Base-by-base conservation (phyloP, 192 early-diverging fungal genomes). In the Coemansia erecta region DNA sequence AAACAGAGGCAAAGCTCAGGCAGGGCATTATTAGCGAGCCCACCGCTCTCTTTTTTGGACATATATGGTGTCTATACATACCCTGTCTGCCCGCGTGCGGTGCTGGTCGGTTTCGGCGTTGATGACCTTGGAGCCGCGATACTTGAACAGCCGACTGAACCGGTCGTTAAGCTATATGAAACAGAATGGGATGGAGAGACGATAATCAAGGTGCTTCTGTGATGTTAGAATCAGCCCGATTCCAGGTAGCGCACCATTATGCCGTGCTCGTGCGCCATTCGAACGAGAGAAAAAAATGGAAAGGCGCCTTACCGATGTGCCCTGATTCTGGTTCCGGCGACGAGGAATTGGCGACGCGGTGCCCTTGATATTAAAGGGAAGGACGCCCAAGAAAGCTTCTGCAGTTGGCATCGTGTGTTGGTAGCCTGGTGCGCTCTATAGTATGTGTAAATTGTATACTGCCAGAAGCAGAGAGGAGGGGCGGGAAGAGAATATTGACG, bases 71-170 rank as follows among this genome's bases (percentile, higher is more conserved):
- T 47, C 23, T 46, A 33, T 59, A 76, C 73, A 21, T 71, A 77
- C 74, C 33, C 74, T 64, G 56, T 77, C 74, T 10, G 51, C 74
- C 0, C 65, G 63, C 15, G 68, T 61, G 44, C 58, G 64, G 15
- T 68, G 59, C 58, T 67, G 68, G 21, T 63, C 53, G 37, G 47
- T 48, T 6, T 71, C 61, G 9, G 73, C 49, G 1, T 35, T 48
- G 21, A 63, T 46, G 0, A 63, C 65, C 31, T 70, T 69, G 49
- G 68, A 68, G 42, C 64, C 60, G 21, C 68, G 74, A 37, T 71
- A 56, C 58, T 70, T 70, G 51, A 77, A 77, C 28, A 77, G 68
- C 52, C 74, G 44, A 58, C 74, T 71, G 58, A 77, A 70, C 15
- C 74, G 68, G 68, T 71, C 68, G 59, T 71, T 68, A 28, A 71